phyloP scores from a whole-genome alignment of 768 basidiomycete genomes.

The Boletus pseudopeckii region DNA sequence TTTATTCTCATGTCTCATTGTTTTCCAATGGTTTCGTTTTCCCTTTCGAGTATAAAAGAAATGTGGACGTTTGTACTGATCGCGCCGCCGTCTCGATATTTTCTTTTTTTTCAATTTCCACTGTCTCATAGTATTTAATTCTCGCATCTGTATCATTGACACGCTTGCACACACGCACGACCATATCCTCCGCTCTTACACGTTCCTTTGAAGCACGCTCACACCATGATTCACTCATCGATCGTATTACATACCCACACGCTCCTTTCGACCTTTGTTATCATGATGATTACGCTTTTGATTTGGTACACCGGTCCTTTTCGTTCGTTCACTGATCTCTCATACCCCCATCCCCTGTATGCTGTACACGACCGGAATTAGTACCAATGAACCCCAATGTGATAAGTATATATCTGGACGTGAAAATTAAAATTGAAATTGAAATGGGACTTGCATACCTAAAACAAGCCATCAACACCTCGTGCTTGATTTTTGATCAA shows the following conservation, averaged over 20 bases:
- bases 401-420: no score
- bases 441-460: no score
- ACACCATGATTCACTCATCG: neutral
- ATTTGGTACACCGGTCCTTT: neutral
- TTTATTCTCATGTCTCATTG: constrained; percentile 2
- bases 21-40: neutral
- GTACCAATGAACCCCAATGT: neutral
- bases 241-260: constrained; percentile 9
- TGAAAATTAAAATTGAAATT: no score
- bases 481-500: no score
- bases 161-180: constrained; percentile 5
- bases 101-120: neutral
- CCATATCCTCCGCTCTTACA: constrained; percentile 5
- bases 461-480: no score
- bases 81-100: neutral
- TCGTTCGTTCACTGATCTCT: neutral
- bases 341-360: neutral
- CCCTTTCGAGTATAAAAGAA: constrained; percentile 1
- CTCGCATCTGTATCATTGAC: constrained; percentile 24
- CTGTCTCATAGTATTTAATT: constrained; percentile 30
- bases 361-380: constrained; percentile 2
- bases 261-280: constrained; percentile 1
- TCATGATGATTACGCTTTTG: constrained; percentile 4
- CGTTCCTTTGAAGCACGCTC: constrained; percentile 2
- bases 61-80: constrained; percentile 14